phyloP scores from a whole-genome alignment of 768 basidiomycete genomes.

The Naganishia vaughanmartiniae region DNA sequence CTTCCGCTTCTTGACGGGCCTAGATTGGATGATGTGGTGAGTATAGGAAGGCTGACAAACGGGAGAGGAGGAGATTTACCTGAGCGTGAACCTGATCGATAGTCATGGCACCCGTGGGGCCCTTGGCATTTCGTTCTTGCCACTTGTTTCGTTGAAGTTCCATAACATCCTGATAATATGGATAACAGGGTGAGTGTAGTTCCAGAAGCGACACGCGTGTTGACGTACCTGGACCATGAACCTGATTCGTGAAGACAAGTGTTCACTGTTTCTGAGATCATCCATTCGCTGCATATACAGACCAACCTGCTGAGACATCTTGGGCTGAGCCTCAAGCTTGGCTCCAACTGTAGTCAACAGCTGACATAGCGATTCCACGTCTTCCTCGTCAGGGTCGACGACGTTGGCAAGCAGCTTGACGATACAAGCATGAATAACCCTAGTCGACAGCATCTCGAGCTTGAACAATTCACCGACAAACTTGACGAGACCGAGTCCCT shows the following conservation, averaged over 20 bases:
- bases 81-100: slow-evolving; percentile 83
- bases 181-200: background rate
- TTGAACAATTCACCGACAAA: slow-evolving; percentile 99
- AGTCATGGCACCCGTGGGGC: slow-evolving; percentile 74
- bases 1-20: slow-evolving; percentile 49
- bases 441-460: slow-evolving; percentile 94
- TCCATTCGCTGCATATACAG: slow-evolving; percentile 91
- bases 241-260: slow-evolving; percentile 80
- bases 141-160: slow-evolving; percentile 83
- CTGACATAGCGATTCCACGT: slow-evolving; percentile 93
- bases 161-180: slow-evolving; percentile 69
- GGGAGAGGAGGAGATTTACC: slow-evolving; percentile 56
- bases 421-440: slow-evolving; percentile 98
- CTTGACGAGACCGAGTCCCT: slow-evolving; percentile 92
- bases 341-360: slow-evolving; percentile 83
- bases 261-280: slow-evolving; percentile 69
- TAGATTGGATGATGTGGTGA: background rate
- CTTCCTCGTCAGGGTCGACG: slow-evolving; percentile 94
- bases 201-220: background rate
- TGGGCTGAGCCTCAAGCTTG: slow-evolving; percentile 75
- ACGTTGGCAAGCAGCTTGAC: slow-evolving; percentile 92
- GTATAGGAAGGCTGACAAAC: background rate
- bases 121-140: slow-evolving; percentile 62
- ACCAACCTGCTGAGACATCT: slow-evolving; percentile 65
- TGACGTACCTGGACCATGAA: slow-evolving; percentile 86